These are phyloP conservation scores for Wickerhamiella parazyma DNA, from an alignment of 805 yeast genomes.

Conservation along the genomic window DNA sequence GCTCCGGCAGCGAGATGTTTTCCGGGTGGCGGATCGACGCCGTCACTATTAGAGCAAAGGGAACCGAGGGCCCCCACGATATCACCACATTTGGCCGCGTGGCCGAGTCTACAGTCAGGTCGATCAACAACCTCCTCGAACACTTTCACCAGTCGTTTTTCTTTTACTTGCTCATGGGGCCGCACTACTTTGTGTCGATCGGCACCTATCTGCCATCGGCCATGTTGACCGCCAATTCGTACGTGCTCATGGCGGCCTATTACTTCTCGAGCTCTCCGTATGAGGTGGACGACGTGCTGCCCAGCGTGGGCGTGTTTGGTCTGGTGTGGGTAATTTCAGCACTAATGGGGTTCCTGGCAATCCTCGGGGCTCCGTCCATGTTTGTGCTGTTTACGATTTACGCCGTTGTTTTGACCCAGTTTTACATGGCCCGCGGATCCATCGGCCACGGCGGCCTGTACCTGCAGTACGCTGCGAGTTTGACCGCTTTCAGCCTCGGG, in stretches of 20 bases:
- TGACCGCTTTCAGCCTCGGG: slow-evolving; percentile 51
- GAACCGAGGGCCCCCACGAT: slow-evolving; percentile 47
- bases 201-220: slow-evolving; percentile 89
- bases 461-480: slow-evolving; percentile 29
- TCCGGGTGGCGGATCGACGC: slow-evolving; percentile 96
- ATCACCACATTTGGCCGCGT: slow-evolving; percentile 86
- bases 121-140: slow-evolving; percentile 82
- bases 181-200: slow-evolving; percentile 73
- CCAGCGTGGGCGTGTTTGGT: slow-evolving; percentile 24
- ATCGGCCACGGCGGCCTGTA: not conserved
- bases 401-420: not conserved
- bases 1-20: slow-evolving; percentile 76
- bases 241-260: slow-evolving; percentile 51
- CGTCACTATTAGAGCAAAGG: slow-evolving; percentile 59
- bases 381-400: not conserved
- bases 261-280: slow-evolving; percentile 22
- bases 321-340: slow-evolving; percentile 14
- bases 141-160: slow-evolving; percentile 96
- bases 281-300: slow-evolving; percentile 18
- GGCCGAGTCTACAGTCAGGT: slow-evolving; percentile 72
- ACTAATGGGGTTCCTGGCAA: slow-evolving; percentile 3
- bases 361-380: not conserved
- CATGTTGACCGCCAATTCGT: slow-evolving; percentile 52
- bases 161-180: slow-evolving; percentile 72
- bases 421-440: slow-evolving; percentile 1